Percentiles rank a stretch among this genome's conserved stretches.
phyloP scores from a whole-genome alignment of 2,329 filamentous ascomycete genomes.

The Teratosphaeria viscida region DNA sequence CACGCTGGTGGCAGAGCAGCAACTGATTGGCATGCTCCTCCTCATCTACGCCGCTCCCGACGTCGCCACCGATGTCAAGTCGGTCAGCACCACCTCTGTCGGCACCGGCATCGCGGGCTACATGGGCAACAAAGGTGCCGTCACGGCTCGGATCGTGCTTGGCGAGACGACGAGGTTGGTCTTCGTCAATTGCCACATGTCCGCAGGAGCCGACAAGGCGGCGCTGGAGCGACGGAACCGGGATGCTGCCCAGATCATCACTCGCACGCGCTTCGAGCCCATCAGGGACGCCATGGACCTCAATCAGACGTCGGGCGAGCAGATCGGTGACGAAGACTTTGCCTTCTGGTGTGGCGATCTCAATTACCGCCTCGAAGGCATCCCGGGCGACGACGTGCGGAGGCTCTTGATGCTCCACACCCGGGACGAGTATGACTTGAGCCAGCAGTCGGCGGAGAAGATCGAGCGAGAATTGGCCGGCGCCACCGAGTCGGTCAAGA shows the following conservation, averaged over 20 bases:
- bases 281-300: conserved; percentile 55
- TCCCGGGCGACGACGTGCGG: conserved; percentile 84
- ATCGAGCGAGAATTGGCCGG: conserved; percentile 26
- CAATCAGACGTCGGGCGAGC: conserved; percentile 48
- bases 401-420: conserved; percentile 74
- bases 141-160: conserved; percentile 68
- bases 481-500: conserved; percentile 16
- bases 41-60: conserved; percentile 76
- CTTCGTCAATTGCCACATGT: conserved; percentile 85
- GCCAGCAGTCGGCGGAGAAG: conserved; percentile 22
- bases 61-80: conserved; percentile 62
- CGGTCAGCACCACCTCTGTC: conserved; percentile 70
- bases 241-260: conserved; percentile 72
- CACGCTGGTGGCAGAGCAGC: conserved; percentile 64
- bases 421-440: conserved; percentile 61
- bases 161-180: conserved; percentile 83
- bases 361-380: conserved; percentile 81
- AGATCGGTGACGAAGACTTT: conserved; percentile 83
- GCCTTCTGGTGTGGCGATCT: conserved; percentile 94
- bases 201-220: conserved; percentile 70
- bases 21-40: conserved; percentile 75
- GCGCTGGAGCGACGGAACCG: conserved; percentile 77
- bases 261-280: conserved; percentile 67
- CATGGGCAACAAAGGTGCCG: conserved; percentile 91
- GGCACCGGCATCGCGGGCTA: conserved; percentile 88